Base-by-base conservation (phyloP, 2,329 filamentous ascomycete species). In the Aspergillus sp. region DNA sequence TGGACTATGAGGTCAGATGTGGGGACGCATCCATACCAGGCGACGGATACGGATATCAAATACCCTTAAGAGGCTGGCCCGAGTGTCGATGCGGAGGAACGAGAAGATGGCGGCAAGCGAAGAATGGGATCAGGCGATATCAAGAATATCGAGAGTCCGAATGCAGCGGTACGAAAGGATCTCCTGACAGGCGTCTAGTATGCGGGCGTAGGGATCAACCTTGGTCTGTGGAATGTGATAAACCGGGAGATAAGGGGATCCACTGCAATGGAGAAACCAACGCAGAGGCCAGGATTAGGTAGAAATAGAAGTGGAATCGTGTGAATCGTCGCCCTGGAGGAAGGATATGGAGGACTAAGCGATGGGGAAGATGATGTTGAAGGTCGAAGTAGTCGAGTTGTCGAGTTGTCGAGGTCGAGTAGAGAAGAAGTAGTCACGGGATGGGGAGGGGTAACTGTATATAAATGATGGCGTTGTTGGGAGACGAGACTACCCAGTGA, bases 371-470 rank as follows among this genome's bases (percentile, higher is more conserved):
- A 41, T 38, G 41, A 44, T 45, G 43, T 41, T 22, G 13, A 48
- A 37, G 41, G 37, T 10, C 7, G 30, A 37, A 27, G 41, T 33
- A 43, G 42, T 43, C 23, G 13, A 46, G 44, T 46, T 43, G 33
- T 41, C n/a, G 25, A 44, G 42, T n/a, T n/a, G n/a, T n/a, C n/a
- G n/a, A n/a, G n/a, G n/a, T n/a, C n/a, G 25, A 44, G 42, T n/a
- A 30, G 27, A 38, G 17, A 15, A 46, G 42, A 30, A 35, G 13
- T 35, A 48, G 38, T 48, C 12, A 37, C 42, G 47, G 46, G 22
- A 44, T 37, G 27, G 49, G 43, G 48, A 49, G 47, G 46, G 48
- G 47, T 42, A 49, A 45, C 20, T 44, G 39, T 25, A 33, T n/a
- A 30, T 12, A 30, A 30, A 30, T 30, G 25, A 30, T 30, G 25